Conservation (phyloP, 2,329 filamentous ascomycete species). For the Rachicladosporium sp. region DNA sequence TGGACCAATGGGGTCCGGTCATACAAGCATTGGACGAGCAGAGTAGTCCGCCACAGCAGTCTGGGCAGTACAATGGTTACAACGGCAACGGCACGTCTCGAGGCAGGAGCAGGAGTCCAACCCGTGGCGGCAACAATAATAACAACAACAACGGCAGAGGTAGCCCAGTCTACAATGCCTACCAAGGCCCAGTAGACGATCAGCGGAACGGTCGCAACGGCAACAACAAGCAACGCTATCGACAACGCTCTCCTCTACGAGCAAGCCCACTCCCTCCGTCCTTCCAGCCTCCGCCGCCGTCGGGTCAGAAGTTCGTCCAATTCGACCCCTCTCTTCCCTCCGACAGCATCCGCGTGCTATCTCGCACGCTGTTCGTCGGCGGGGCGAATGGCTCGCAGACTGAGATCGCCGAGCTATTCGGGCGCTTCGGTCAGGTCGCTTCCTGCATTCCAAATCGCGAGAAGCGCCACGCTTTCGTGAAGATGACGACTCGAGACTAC, state of each 20-base stretch:
- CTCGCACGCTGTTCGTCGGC: conserved; percentile 90
- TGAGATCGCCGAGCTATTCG: conserved; percentile 72
- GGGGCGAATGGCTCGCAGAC: conserved; percentile 70
- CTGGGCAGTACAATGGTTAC: conserved; percentile 10
- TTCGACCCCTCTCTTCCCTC: conserved; percentile 62
- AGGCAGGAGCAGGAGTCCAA: conserved; percentile 61
- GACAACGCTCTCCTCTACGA: conserved; percentile 69
- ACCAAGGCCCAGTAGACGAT: conserved; percentile 38
- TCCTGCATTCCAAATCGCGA: conserved; percentile 98
- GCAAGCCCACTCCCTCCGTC: conserved; percentile 7
- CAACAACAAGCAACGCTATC: conserved; percentile 48
- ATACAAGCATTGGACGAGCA: conserved; percentile 35
- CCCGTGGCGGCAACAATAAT: conserved; percentile 34
- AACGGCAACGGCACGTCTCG: conserved; percentile 32
- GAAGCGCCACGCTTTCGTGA: conserved; percentile 96
- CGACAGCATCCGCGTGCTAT: conserved; percentile 80
- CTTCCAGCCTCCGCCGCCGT: conserved; percentile 16
- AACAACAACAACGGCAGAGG: conserved; percentile 38
- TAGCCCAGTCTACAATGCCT: conserved; percentile 61
- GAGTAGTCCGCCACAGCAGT: conserved; percentile 11
- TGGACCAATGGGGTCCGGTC: conserved; percentile 61
- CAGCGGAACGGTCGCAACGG: conserved; percentile 8
- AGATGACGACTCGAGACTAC: conserved; percentile 86
- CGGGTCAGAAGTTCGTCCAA: conserved; percentile 62
- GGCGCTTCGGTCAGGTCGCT: conserved; percentile 74